phyloP scores from a whole-genome alignment of 805 yeast genomes.

The Lipomyces oligophaga region DNA sequence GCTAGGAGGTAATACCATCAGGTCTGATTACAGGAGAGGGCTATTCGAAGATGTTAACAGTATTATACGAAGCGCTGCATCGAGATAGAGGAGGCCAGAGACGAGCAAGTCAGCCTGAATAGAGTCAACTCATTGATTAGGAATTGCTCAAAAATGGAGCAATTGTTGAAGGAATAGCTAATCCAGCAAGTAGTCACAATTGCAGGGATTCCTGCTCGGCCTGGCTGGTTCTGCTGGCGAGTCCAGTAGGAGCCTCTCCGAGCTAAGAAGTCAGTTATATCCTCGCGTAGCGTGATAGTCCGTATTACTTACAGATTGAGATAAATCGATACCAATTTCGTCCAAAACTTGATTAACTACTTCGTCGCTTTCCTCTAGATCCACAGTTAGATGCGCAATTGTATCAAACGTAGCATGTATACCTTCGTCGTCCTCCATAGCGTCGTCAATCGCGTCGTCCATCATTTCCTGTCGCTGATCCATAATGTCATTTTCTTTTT shows the following conservation, averaged over 20 bases:
- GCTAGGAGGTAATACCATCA: too few relatives aligned
- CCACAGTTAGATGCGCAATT: not conserved
- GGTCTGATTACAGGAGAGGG: too few relatives aligned
- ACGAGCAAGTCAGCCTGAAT: too few relatives aligned
- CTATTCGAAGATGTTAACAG: too few relatives aligned
- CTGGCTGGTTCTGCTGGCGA: slow-evolving; percentile 6
- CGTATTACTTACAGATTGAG: slow-evolving; percentile 37
- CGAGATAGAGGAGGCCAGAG: too few relatives aligned
- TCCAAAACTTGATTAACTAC: slow-evolving; percentile 81
- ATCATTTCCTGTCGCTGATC: slow-evolving; percentile 98
- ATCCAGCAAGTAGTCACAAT: not conserved
- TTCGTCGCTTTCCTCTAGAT: slow-evolving; percentile 33
- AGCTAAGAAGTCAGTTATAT: slow-evolving; percentile 32
- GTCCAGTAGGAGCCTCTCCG: slow-evolving; percentile 43
- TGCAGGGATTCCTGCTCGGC: slow-evolving; percentile 16
- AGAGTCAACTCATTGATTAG: too few relatives aligned
- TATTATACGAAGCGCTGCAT: too few relatives aligned
- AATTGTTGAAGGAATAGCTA: too few relatives aligned
- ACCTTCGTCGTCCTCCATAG: slow-evolving; percentile 83
- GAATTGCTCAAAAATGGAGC: too few relatives aligned
- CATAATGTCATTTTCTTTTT: slow-evolving; percentile 91
- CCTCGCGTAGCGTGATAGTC: not conserved
- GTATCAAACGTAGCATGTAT: not conserved
- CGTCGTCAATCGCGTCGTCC: slow-evolving; percentile 97
- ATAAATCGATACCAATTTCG: slow-evolving; percentile 88